These are phyloP conservation scores for Peronospora farinosa DNA, from an alignment of 352 stramenopile genomes.

Conservation along the genomic window DNA sequence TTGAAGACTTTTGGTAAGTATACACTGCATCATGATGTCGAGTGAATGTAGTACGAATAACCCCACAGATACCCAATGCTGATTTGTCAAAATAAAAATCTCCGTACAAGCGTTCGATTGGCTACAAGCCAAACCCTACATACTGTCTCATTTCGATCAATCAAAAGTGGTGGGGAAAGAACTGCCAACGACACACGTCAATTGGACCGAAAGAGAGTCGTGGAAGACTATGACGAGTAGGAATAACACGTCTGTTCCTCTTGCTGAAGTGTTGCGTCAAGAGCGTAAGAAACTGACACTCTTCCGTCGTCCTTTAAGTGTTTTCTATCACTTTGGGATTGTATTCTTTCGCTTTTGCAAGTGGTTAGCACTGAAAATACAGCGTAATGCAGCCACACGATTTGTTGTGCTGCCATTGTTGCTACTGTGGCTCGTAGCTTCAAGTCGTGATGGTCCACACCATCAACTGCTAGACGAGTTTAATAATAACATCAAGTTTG, in stretches of 20 bases:
- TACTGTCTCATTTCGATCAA: slow-evolving; percentile 15
- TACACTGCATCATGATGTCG: too few relatives aligned
- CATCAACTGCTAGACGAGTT: slow-evolving; percentile 75
- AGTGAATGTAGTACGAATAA: too few relatives aligned
- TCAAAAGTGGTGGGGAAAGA: not conserved
- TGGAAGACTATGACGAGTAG: slow-evolving; percentile 20
- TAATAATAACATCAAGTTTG: slow-evolving; percentile 81
- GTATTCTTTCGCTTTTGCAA: slow-evolving; percentile 66
- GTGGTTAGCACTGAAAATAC: slow-evolving; percentile 61
- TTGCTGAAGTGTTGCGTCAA: slow-evolving; percentile 55
- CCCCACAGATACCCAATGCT: not conserved
- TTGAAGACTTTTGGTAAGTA: too few relatives aligned
- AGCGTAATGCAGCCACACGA: slow-evolving; percentile 63
- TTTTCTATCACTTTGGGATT: slow-evolving; percentile 79
- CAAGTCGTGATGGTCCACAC: slow-evolving; percentile 62
- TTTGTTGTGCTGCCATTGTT: slow-evolving; percentile 74
- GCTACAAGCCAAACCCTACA: not conserved
- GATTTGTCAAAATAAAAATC: not conserved
- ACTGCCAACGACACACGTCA: slow-evolving; percentile 4
- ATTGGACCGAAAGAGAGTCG: slow-evolving; percentile 3
- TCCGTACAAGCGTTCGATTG: not conserved
- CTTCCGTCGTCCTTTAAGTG: slow-evolving; percentile 60
- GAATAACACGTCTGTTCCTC: slow-evolving; percentile 4
- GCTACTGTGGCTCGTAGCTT: slow-evolving; percentile 59
- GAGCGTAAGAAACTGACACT: slow-evolving; percentile 84